A percentile compares a stretch with the other conserved stretches of the same genome.
These are phyloP conservation scores for Mycena epipterygia DNA, from an alignment of 768 basidiomycete species.

Conservation along the genomic window DNA sequence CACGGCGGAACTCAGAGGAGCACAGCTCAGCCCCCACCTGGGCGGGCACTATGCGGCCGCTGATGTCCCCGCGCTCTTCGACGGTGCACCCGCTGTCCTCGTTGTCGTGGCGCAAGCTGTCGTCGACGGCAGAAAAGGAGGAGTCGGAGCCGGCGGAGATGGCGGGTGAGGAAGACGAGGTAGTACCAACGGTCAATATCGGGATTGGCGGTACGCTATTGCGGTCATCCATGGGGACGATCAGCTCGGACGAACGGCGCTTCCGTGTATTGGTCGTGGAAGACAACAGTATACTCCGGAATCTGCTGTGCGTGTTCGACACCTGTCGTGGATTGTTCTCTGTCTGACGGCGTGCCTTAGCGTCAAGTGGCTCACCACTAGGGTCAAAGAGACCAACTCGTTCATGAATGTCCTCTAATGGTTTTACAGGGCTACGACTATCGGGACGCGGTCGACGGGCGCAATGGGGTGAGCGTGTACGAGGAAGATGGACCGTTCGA, in stretches of 20 bases:
- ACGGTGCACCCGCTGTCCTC: slow-evolving; percentile 58
- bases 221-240: slow-evolving; percentile 71
- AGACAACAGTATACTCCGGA: slow-evolving; percentile 89
- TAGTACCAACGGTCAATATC: slow-evolving; percentile 63
- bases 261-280: slow-evolving; percentile 88
- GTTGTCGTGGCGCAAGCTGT: slow-evolving; percentile 49
- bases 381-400: slow-evolving; percentile 50
- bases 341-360: slow-evolving; percentile 38
- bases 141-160: slow-evolving; percentile 47
- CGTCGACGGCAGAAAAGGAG: slow-evolving; percentile 51
- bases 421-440: slow-evolving; percentile 74
- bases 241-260: slow-evolving; percentile 57
- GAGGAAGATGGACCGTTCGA: slow-evolving; percentile 85
- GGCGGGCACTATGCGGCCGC: slow-evolving; percentile 54
- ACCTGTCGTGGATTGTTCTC: slow-evolving; percentile 19
- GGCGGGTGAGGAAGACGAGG: slow-evolving; percentile 40
- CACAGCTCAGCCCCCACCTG: slow-evolving; percentile 29
- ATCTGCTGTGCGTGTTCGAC: slow-evolving; percentile 74
- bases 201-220: slow-evolving; percentile 77
- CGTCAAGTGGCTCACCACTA: slow-evolving; percentile 78
- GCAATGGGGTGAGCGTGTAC: slow-evolving; percentile 85
- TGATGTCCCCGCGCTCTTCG: slow-evolving; percentile 66
- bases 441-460: slow-evolving; percentile 86
- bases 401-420: slow-evolving; percentile 37
- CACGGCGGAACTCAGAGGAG: slow-evolving; percentile 67